Evolutionary conservation across 108 stramenopile genomes (phyloP).

Genomic region (Cyclostephanos tholiformis): DNA sequence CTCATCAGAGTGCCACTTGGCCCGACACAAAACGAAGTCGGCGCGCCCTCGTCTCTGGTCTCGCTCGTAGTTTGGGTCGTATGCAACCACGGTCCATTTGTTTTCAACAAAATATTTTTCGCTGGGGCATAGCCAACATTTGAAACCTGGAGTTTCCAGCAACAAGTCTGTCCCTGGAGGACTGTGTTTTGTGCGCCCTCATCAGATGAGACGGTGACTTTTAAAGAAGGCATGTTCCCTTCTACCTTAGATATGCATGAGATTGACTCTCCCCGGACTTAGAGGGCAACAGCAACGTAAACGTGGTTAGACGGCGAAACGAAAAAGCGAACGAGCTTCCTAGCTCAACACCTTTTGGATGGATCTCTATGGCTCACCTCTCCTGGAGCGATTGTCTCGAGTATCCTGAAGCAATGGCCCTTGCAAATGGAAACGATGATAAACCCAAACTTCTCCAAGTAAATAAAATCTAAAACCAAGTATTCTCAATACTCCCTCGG

Average conservation of each 20-base stretch:
- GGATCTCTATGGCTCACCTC: conserved; percentile 37
- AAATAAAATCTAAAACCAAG: conserved; percentile 76
- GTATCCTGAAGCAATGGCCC: conserved; percentile 79
- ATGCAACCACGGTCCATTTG: conserved; percentile 83
- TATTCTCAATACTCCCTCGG: conserved; percentile 75
- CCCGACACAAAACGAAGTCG: conserved; percentile 67
- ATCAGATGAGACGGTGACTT: conserved; percentile 42
- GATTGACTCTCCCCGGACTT: conserved; percentile 68
- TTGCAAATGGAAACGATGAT: conserved; percentile 68
- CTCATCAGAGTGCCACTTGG: conserved; percentile 81
- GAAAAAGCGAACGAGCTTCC: conserved; percentile 2
- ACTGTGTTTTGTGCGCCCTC: conserved; percentile 29
- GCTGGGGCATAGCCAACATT: conserved; percentile 86
- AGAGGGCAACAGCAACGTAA: neutral
- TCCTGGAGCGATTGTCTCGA: conserved; percentile 60
- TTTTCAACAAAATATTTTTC: conserved; percentile 65
- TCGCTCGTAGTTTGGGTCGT: conserved; percentile 31
- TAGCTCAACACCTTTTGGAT: neutral
- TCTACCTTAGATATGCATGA: conserved; percentile 70
- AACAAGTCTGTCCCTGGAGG: conserved; percentile 75
- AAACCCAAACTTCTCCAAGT: conserved; percentile 79
- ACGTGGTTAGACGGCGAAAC: neutral
- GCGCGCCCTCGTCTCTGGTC: conserved; percentile 30
- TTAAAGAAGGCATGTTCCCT: conserved; percentile 79
- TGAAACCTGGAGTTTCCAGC: conserved; percentile 73